Evolutionary conservation across 371 early-diverging fungal species (phyloP), one percentile per base, ranked within the genome.

Genomic region (Syncephalastrum contaminatum): DNA sequence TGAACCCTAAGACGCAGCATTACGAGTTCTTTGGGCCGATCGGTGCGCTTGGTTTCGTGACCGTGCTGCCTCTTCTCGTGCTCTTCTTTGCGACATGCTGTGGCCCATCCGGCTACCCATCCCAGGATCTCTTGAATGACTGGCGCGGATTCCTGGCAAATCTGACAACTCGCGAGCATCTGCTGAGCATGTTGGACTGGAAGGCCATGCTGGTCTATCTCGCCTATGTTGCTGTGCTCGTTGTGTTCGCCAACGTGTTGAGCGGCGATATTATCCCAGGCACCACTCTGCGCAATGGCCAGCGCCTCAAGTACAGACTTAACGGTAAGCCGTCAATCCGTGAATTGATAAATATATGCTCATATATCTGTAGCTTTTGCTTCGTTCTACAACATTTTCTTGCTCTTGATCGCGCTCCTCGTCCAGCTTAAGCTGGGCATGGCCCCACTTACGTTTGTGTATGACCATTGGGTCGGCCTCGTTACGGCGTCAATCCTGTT

Each of bases 11-110:
- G 45, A 83, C 88, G 13, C 69, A 68, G 2, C 72, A 76, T 49
- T 88, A 81, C 64, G 91, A 91, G 69, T 91, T 96, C 70, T 76
- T 90, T n/a, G 96, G 96, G 3, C 87, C 88, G 3, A 77, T 87
- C 27, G 92, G 94, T n/a, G 81, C 91, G 0, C 59, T 82, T 2
- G 75, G 73, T 2, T 86, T 91, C 67, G 69, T 89, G 24, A 57
- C 79, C 8, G 70, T 58, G 16, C 73, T 93, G 30, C 85, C 91
- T 14, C 22, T 86, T 19, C 76, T 86, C 14, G 83, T 89, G 21
- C 48, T 74, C 3, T 71, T 75, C 48, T 73, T 78, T 52, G 58
- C 79, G 10, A 51, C 59, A 5, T 70, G 69, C 49, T 78, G 79
- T 30, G 66, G 73, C 49, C 25, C 53, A 2, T 67, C 69, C 0